Evolutionary conservation across 139 green algal species (phyloP), one percentile per base, ranked within the genome.

Genomic region (Medakamo hakoo): DNA sequence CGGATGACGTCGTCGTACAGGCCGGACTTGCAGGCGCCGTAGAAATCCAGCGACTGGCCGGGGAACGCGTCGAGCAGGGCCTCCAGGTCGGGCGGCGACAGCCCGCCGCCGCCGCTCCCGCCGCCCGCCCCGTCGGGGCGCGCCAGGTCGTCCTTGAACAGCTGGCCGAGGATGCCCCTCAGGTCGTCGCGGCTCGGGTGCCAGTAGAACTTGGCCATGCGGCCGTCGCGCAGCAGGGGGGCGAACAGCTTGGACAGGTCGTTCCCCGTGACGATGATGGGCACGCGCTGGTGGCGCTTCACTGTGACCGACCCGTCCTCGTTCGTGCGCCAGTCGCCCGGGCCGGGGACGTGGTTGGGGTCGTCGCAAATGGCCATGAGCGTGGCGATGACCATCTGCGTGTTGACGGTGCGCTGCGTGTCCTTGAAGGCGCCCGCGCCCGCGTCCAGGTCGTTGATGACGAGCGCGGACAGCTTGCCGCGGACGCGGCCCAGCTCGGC

Each of bases 121-220:
- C n/a, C n/a, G n/a, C n/a, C n/a, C 4, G 93, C 77, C 23, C 19
- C 52, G 30, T 63, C 49, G 65, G 70, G 60, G 22, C 82, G 9
- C 40, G 40, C 68, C 40, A 76, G 63, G 70, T 84, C 78, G 49
- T 80, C 66, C 65, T 89, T 79, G 89, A 98, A 99, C 85, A 99
- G 98, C 69, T 92, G 90, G 75, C 87, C 87, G 85, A 79, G 92
- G 64, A 99, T 87, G 27, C 91, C 93, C 27, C 97, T 78, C 70
- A 92, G 88, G 78, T 99, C 93, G 73, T 95, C 88, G 62, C 88
- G 82, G 40, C 85, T 96, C 60, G 85, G 83, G 72, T 91, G 87
- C 93, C 93, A 99, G 86, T 99, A 99, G 84, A 88, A 99, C 84
- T 91, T 93, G 84, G 98, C 93, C 93, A 99, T 99, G 68, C 93